Evolutionary conservation across 139 green algal genomes (phyloP).

Genomic region (Tetradesmus obliquus): DNA sequence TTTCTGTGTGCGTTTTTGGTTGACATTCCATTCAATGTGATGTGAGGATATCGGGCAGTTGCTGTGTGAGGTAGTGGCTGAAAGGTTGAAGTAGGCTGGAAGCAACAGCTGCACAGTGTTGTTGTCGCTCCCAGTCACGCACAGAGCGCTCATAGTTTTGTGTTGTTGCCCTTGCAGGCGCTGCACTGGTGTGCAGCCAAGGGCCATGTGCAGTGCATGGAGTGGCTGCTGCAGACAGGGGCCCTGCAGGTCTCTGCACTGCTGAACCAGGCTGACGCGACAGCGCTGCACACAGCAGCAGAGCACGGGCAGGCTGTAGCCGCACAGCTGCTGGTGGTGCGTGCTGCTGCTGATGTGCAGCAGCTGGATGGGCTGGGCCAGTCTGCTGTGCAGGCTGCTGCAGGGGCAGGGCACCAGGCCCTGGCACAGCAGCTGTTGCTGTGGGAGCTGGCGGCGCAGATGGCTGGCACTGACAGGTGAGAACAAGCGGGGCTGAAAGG

Average conservation of each 20-base stretch:
- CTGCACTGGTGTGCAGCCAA: constrained; percentile 33
- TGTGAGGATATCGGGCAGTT: no score
- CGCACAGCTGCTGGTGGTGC: constrained; percentile 21
- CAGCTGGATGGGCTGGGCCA: constrained; percentile 14
- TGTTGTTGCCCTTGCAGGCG: neutral
- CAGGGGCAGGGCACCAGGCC: neutral
- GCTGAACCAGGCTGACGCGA: constrained; percentile 10
- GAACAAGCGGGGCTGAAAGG: neutral
- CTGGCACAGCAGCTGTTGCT: constrained; percentile 11
- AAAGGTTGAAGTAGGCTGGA: neutral
- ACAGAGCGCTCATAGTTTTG: no score
- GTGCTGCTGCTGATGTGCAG: neutral
- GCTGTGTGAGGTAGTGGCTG: no score
- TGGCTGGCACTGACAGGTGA: neutral
- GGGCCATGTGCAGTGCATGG: neutral
- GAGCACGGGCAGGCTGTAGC: constrained; percentile 6
- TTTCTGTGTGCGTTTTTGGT: neutral
- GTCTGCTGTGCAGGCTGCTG: constrained; percentile 3
- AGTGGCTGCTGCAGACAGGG: constrained; percentile 18
- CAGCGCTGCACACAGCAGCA: constrained; percentile 38
- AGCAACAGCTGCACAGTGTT: no score
- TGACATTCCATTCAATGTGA: no score
- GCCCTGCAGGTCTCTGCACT: neutral
- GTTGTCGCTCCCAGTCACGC: neutral
- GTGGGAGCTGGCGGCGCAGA: neutral